Base-by-base conservation (phyloP, 1,284 basidiomycete species). In the Schizophyllum commune region DNA sequence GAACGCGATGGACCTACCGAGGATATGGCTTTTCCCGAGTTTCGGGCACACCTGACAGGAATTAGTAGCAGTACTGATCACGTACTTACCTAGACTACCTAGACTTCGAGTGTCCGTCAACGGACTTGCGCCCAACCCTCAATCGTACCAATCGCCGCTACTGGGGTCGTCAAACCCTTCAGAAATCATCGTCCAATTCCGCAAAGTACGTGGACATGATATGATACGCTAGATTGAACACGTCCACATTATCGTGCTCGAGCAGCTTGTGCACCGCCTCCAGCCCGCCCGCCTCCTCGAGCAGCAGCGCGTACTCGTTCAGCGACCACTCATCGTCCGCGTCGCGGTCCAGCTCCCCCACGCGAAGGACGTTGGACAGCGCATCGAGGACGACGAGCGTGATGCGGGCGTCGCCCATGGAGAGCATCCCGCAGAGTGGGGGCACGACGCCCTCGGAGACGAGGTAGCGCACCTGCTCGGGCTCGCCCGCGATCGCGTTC, bases 401-500 rank as follows among this genome's bases (percentile, higher is more conserved):
- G 69, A 99, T 98, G 81, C 99, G 99, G 84, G 98, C 99, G 79
- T 99, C 97, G 92, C 98, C 95, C 79, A 94, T 96, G 54, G 88
- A 90, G 61, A 99, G 82, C 51, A 99, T 80, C 70, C 99, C 96
- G 73, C 97, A 99, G 60, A 99, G 83, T 20, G 97, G 97, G 78
- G 98, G 98, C 80, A 99, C 98, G 80, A 96, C 98, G 55, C 97
- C 97, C 74, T 99, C 96, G 20, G 85, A 83, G 64, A 99, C 97
- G 62, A 99, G 91, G 77, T 98, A 99, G 59, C 97, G 93, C 70
- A 99, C 99, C 77, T 99, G 97, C 56, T 89, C 81, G 55, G 97
- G 97, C 73, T 99, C 95, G 64, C 97, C 97, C 55, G 94, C 97
- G 33, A 97, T 99, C 11, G 97, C 97, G 74, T 99, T 99, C 56